Evolutionary conservation across 768 basidiomycete species (phyloP), one percentile per base, ranked within the genome.

Genomic region (Agaricus sinodeliciosus): DNA sequence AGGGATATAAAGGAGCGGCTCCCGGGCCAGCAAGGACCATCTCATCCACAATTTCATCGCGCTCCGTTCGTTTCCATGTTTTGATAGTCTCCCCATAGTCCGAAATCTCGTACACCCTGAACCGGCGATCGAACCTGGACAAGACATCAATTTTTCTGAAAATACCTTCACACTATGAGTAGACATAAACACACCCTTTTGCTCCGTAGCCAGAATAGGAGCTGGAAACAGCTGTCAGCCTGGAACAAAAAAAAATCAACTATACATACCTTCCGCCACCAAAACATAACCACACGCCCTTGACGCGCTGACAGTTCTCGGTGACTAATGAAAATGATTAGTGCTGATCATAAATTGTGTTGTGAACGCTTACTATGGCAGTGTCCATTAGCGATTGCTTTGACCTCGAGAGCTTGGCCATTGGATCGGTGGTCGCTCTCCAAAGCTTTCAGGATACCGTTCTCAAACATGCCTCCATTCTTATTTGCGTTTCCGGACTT

Each of bases 231-330:
- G 11, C 11, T 7, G 11, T 31, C 7, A 31, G 31, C 31, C 31
- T 7, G 11, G 11, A 31, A 31, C 7, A 5, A 31, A 31, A 31
- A 31, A 31, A 8, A 11, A 3, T 31, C 8, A 7, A 31, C 11
- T 31, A 18, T 9, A 72, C 81, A 66, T 61, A 86, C 78, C 87
- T 85, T 65, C 89, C 90, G 37, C 90, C 90, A 7, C 87, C 87
- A 63, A 94, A 94, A 67, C 94, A 96, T 57, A 85, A 70, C 94
- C 95, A 97, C 12, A 97, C 78, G 9, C 90, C 90, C 53, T 84
- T 78, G 15, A 92, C 76, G 13, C 94, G 80, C 59, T 84, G 78
- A 60, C 94, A 96, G 58, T 93, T 87, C 63, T 96, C 92, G 13
- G 90, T 93, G 13, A 91, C 89, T 89, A 43, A 48, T 15, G 57